phyloP scores from a whole-genome alignment of 495 filamentous ascomycete species.

The Neurospora cerealis region DNA sequence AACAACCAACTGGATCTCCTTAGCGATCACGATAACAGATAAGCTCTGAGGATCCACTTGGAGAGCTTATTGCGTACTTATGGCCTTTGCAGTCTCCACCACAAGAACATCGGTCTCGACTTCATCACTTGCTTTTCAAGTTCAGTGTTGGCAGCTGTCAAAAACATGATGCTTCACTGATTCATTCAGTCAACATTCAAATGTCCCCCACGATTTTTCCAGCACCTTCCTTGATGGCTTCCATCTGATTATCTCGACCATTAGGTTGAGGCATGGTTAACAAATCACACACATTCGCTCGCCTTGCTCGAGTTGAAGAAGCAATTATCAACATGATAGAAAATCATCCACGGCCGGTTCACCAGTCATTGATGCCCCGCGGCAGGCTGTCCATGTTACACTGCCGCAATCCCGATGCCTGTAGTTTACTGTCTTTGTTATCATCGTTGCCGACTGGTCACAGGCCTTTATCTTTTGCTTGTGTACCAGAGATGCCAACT shows the following conservation, averaged over 20 bases:
- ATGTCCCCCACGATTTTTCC: neutral
- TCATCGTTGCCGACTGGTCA: neutral
- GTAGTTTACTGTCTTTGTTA: neutral
- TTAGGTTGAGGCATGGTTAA: neutral
- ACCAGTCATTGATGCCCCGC: neutral
- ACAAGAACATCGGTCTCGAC: neutral
- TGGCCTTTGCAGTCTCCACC: neutral
- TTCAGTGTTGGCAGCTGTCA: neutral
- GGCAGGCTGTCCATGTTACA: neutral
- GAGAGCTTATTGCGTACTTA: too few species aligned
- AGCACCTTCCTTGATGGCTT: neutral
- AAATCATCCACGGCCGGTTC: neutral
- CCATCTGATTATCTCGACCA: neutral
- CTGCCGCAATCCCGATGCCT: neutral
- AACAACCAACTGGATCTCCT: neutral
- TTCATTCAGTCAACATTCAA: neutral
- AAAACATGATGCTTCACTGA: neutral
- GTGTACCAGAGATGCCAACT: neutral
- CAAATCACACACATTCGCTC: neutral
- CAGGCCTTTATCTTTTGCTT: too few species aligned
- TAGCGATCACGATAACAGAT: neutral
- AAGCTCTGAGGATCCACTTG: neutral
- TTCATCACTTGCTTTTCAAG: neutral
- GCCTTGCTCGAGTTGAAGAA: neutral
- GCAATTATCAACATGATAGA: neutral